These are phyloP conservation scores for Fusarium sp. DNA, from an alignment of 2,329 filamentous ascomycete genomes.

Conservation along the genomic window DNA sequence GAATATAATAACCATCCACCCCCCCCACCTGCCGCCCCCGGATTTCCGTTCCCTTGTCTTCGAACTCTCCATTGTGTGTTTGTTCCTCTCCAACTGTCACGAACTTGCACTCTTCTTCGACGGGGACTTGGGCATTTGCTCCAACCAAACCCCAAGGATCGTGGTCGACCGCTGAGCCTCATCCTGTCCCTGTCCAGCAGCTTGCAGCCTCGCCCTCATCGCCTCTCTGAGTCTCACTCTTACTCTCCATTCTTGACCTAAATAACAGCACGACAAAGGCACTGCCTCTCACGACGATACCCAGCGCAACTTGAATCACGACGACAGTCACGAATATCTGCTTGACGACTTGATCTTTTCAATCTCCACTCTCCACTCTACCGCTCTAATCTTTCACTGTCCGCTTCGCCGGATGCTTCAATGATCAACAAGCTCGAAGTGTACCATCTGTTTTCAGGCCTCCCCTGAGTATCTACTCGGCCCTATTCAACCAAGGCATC, in stretches of 20 bases:
- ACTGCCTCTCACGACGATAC: conserved; percentile 7
- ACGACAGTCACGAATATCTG: conserved; percentile 18
- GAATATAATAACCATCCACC: conserved; percentile 48
- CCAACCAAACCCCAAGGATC: conserved; percentile 31
- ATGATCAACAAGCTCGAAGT: conserved; percentile 26
- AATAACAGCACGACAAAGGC: conserved; percentile 20
- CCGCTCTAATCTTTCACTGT: conserved; percentile 19
- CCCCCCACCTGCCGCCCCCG: conserved; percentile 45
- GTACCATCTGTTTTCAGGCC: conserved; percentile 2
- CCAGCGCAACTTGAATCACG: conserved; percentile 1
- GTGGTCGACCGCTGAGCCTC: conserved; percentile 35
- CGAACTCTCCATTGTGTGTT: conserved; percentile 35
- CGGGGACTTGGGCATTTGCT: conserved; percentile 32
- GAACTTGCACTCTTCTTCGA: conserved; percentile 18
- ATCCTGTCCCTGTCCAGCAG: conserved; percentile 20
- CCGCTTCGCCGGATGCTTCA: conserved; percentile 25
- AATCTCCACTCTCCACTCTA: conserved; percentile 39
- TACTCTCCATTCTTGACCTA: conserved; percentile 24
- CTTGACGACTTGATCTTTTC: conserved; percentile 11
- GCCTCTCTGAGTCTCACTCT: conserved; percentile 14
- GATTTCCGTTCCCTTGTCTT: conserved; percentile 45
- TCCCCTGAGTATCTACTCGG: conserved; percentile 9
- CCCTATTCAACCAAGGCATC: conserved; percentile 1
- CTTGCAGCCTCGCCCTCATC: conserved; percentile 13
- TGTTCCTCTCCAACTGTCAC: conserved; percentile 27